phyloP scores from a whole-genome alignment of 805 yeast species.

The Wickerhamomyces chaumierensis region DNA sequence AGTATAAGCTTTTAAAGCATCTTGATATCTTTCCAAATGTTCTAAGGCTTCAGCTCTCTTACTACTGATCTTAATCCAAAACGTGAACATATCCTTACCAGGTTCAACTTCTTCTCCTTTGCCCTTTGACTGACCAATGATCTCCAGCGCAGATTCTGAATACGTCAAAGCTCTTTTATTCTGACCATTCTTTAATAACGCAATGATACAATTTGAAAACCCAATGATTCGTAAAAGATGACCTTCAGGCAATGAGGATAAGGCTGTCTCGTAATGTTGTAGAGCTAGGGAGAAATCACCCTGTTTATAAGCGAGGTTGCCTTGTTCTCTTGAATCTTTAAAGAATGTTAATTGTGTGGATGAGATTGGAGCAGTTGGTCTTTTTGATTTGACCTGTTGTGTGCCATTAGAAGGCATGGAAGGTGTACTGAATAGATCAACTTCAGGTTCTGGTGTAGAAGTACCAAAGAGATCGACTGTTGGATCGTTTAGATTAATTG shows the following conservation, averaged over 20 bases:
- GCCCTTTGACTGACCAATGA: conserved; percentile 26
- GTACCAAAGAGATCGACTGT: background rate
- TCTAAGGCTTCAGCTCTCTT: conserved; percentile 82
- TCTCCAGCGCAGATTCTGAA: conserved; percentile 19
- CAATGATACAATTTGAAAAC: conserved; percentile 64
- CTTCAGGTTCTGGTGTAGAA: conserved; percentile 5
- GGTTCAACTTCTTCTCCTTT: conserved; percentile 31
- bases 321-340: conserved; percentile 40
- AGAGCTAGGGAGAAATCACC: conserved; percentile 75
- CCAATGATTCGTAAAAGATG: conserved; percentile 62
- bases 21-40: conserved; percentile 56
- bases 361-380: conserved; percentile 9
- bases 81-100: conserved; percentile 47
- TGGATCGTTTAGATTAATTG: no score
- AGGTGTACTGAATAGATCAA: conserved; percentile 12
- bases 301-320: conserved; percentile 52
- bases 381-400: no score
- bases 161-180: conserved; percentile 26
- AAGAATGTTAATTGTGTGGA: conserved; percentile 23
- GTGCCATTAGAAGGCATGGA: no score
- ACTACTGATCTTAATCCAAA: conserved; percentile 62
- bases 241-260: conserved; percentile 44
- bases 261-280: conserved; percentile 43
- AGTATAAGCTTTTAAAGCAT: conserved; percentile 52
- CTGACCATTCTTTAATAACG: conserved; percentile 60